phyloP scores from a whole-genome alignment of 306 rosid species.

The Bauhinia variegata region DNA sequence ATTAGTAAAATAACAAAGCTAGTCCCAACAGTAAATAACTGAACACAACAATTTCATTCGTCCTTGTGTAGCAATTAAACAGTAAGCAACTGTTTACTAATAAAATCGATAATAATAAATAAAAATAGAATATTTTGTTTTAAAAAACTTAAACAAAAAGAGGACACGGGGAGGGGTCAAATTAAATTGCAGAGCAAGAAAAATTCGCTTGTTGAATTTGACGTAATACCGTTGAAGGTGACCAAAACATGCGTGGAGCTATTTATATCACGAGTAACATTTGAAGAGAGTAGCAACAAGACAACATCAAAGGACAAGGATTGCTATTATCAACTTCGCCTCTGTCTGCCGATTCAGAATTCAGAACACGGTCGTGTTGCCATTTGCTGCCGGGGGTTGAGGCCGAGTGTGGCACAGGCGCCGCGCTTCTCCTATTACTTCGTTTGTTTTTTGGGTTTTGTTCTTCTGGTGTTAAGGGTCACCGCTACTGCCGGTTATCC shows the following conservation, averaged over 20 bases:
- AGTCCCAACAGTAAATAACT: too few relatives aligned
- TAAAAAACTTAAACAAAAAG: background rate
- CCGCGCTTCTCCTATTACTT: background rate
- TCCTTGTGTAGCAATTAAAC: too few relatives aligned
- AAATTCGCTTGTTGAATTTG: background rate
- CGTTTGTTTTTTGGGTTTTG: background rate
- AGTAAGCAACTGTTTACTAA: too few relatives aligned
- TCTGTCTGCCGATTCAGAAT: background rate
- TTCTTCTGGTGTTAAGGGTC: background rate
- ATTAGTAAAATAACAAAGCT: too few relatives aligned
- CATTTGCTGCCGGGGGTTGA: background rate
- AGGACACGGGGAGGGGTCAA: background rate
- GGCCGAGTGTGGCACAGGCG: background rate
- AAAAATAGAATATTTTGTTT: background rate
- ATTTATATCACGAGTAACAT: background rate
- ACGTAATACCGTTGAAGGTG: background rate
- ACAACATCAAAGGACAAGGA: background rate
- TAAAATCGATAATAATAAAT: background rate
- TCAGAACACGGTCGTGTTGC: too few relatives aligned
- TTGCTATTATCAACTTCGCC: background rate
- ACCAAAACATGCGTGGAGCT: background rate
- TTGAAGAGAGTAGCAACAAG: background rate
- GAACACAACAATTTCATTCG: too few relatives aligned
- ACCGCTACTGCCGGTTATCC: background rate
- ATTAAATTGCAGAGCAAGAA: slow-evolving; percentile 7